A percentile compares a stretch with the other conserved stretches of the same genome.
These are phyloP conservation scores for Suillus decipiens DNA, from an alignment of 768 basidiomycete species.

Conservation along the genomic window DNA sequence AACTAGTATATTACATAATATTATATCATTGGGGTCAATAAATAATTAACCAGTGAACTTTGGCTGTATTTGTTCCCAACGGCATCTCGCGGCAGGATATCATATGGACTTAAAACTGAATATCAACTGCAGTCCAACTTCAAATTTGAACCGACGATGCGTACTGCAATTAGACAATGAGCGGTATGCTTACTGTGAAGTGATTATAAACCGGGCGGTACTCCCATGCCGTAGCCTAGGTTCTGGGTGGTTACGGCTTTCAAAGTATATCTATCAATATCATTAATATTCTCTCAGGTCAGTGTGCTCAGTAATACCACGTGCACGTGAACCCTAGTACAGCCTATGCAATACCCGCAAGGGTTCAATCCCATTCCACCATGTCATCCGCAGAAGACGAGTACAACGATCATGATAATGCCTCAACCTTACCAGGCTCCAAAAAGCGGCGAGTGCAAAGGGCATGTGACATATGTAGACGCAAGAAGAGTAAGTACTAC, in stretches of 20 bases:
- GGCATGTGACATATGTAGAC: slow-evolving; percentile 80
- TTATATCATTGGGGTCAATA: too few relatives aligned
- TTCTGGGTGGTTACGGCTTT: not conserved
- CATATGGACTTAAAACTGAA: too few relatives aligned
- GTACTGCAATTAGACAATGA: too few relatives aligned
- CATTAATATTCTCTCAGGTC: not conserved
- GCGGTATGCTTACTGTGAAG: not conserved
- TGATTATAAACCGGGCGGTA: not conserved
- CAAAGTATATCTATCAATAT: too few relatives aligned
- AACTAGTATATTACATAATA: too few relatives aligned
- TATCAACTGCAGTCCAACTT: too few relatives aligned
- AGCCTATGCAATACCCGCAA: not conserved
- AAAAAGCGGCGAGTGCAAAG: slow-evolving; percentile 78
- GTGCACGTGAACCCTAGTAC: not conserved
- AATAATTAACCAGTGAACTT: too few relatives aligned
- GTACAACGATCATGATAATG: slow-evolving; percentile 45
- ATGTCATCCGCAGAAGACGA: slow-evolving; percentile 76
- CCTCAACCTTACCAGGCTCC: slow-evolving; percentile 31
- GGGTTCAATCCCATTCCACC: not conserved
- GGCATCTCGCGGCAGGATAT: too few relatives aligned
- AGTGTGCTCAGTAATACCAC: not conserved
- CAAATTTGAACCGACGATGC: too few relatives aligned
- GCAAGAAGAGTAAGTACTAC: slow-evolving; percentile 72
- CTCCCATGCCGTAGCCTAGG: not conserved
- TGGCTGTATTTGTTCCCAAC: too few relatives aligned